Base-by-base conservation (phyloP, 768 basidiomycete species). In the Sistotremastrum niveocremeum region DNA sequence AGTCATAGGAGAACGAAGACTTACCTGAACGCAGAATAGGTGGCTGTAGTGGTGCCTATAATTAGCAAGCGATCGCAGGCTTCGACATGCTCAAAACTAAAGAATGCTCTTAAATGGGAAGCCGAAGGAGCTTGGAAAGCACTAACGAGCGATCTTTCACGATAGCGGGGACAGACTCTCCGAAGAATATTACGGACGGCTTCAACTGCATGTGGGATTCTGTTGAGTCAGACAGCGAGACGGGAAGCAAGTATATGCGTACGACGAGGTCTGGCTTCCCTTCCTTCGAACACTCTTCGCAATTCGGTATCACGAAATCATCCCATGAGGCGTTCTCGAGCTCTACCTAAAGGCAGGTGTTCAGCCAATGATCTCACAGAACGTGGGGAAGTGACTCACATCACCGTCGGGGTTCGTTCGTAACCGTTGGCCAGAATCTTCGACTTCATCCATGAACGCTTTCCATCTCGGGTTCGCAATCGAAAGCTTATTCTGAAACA, bases 361-460 rank as follows among this genome's bases (percentile, higher is more conserved):
- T 10, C 30, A 34, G 6, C 8, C 37, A 31, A 47, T 4, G 41
- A 42, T 35, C 20, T 6, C 11, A 33, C 11, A 34, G 6, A 12
- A 37, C n/a, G 35, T 3, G 32, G 36, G 12, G 42, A 9, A 10
- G 41, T 39, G 5, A 70, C 73, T 47, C 53, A 86, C 91, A 65
- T 95, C 91, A 59, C 91, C 91, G 53, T 94, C 91, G 7, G 91
- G 91, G 59, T 94, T 94, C 29, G 85, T 93, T 48, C 86, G 72
- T 2, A 74, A 81, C 46, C 74, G 71, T 39, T 63, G 60, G 4
- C 79, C 76, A 0, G 70, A 71, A 30, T 62, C 62, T 57, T 80
- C 77, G 41, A 83, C 60, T 39, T 81, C 76, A 46, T 81, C 76
- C 11, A 75, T 69, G 54, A 74, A 83, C 5, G 69, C 68, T 49